Conservation (phyloP, 1,284 basidiomycete species). For the Coniferiporia weirii region DNA sequence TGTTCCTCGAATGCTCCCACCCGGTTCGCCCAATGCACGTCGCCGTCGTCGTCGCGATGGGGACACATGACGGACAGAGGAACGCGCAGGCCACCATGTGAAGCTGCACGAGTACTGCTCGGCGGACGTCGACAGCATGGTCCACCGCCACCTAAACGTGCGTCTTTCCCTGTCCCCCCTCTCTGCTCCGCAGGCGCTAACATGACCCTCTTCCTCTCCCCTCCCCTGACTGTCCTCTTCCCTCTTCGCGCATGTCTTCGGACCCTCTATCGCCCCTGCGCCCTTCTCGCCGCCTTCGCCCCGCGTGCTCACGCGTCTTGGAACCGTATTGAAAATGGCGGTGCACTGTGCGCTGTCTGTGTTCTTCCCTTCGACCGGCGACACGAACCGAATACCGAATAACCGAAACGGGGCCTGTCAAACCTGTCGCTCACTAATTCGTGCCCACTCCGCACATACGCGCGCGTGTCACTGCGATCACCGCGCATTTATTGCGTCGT, state of each 20-base stretch:
- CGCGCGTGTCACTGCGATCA: too few relatives aligned
- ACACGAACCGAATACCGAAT: too few relatives aligned
- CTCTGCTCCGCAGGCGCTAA: not conserved
- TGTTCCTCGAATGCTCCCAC: not conserved
- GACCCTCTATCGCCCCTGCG: not conserved
- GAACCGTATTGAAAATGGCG: too few relatives aligned
- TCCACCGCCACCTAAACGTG: slow-evolving; percentile 44
- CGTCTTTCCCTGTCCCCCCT: slow-evolving; percentile 21
- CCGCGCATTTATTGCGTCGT: too few relatives aligned
- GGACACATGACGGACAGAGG: slow-evolving; percentile 33
- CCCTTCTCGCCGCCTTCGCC: not conserved
- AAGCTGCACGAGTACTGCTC: slow-evolving; percentile 63
- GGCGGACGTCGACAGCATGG: slow-evolving; percentile 45
- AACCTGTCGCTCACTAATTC: too few relatives aligned
- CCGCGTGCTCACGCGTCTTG: not conserved
- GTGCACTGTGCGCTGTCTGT: too few relatives aligned
- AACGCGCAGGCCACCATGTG: slow-evolving; percentile 46
- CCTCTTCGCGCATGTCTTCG: too few relatives aligned
- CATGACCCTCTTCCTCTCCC: not conserved
- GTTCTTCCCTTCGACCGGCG: too few relatives aligned
- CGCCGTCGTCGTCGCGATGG: not conserved
- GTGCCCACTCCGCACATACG: too few relatives aligned
- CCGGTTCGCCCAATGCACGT: not conserved
- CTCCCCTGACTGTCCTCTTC: too few relatives aligned
- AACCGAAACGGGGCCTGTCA: too few relatives aligned